Evolutionary conservation across 73 alveolate species (phyloP), one percentile per base, ranked within the genome.

Genomic region (Paramecium sonneborni): DNA sequence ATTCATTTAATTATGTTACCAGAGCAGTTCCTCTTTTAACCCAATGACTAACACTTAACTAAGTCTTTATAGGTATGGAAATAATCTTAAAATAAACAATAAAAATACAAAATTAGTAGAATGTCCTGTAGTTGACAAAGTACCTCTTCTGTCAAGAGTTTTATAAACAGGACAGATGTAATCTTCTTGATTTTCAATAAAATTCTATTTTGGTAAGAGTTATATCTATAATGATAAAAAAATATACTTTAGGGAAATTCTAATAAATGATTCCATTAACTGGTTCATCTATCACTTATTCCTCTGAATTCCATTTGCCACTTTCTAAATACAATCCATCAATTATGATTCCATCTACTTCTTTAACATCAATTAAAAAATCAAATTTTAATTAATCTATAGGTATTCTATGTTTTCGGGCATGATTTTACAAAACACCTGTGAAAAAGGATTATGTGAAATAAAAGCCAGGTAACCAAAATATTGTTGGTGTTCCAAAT

Each of bases 401-500:
- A 9, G 99, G 99, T 12, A 95, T 94, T 85, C 95, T 98, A 70
- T 93, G 87, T 57, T 95, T 93, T 69, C 99, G 93, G 3, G 99
- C 99, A 94, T 93, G 97, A 93, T 98, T 97, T 85, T 98, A 96
- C 32, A 96, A 82, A 6, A 97, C 98, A 28, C 98, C 99, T 30
- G 99, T 98, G 96, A 98, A 94, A 93, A 98, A 98, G 23, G 98
- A 95, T 93, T 98, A 96, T 8, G 99, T 98, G 93, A 98, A 98
- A 90, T 95, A 96, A 93, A 98, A 98, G 38, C 99, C 99, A 15
- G 99, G 95, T 28, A 98, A 91, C 99, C 99, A 98, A 93, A 97
- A 98, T 18, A 97, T 95, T 57, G 93, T 69, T 0, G 99, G 99
- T 23, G 98, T 93, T 32, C 99, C 99, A 38, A 93, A 62, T 18